Evolutionary conservation across 1,139 yeast genomes (phyloP).

Genomic region (Scheffersomyces illinoinensis): DNA sequence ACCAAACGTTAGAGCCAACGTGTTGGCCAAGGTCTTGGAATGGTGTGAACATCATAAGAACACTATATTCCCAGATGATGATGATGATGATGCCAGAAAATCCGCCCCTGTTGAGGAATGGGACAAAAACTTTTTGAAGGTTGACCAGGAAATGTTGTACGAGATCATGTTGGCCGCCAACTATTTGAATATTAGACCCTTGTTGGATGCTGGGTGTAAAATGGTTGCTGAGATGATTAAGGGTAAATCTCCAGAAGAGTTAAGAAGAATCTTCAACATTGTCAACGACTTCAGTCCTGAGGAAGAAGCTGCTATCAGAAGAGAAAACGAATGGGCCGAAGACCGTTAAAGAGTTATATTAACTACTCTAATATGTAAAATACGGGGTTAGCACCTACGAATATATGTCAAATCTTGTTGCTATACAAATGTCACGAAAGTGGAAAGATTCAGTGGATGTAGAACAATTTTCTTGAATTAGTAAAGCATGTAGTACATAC

Average conservation of each 20-base stretch:
- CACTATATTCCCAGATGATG: conserved; percentile 70
- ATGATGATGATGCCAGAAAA: conserved; percentile 72
- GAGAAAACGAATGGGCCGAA: conserved; percentile 99
- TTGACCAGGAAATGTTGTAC: conserved; percentile 97
- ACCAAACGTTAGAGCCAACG: conserved; percentile 86
- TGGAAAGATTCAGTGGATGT: neutral
- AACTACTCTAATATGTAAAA: neutral
- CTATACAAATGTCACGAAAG: neutral
- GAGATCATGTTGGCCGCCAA: conserved; percentile 96
- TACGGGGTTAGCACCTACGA: neutral
- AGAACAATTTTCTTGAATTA: too few relatives aligned
- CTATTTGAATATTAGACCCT: conserved; percentile 88
- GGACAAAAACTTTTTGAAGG: conserved; percentile 95
- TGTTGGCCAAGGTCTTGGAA: conserved; percentile 86
- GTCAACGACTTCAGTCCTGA: conserved; percentile 97
- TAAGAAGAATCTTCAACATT: conserved; percentile 92
- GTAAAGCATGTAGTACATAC: too few relatives aligned
- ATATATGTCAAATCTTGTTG: neutral
- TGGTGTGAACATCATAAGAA: conserved; percentile 98
- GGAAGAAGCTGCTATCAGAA: conserved; percentile 95
- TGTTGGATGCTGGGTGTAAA: conserved; percentile 94
- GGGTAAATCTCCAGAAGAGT: conserved; percentile 94
- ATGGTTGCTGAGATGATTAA: conserved; percentile 98
- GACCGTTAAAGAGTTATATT: conserved; percentile 67
- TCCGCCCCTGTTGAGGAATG: conserved; percentile 89